These are phyloP conservation scores for Simplicillium aogashimaense DNA, from an alignment of 2,329 filamentous ascomycete genomes.

Conservation along the genomic window DNA sequence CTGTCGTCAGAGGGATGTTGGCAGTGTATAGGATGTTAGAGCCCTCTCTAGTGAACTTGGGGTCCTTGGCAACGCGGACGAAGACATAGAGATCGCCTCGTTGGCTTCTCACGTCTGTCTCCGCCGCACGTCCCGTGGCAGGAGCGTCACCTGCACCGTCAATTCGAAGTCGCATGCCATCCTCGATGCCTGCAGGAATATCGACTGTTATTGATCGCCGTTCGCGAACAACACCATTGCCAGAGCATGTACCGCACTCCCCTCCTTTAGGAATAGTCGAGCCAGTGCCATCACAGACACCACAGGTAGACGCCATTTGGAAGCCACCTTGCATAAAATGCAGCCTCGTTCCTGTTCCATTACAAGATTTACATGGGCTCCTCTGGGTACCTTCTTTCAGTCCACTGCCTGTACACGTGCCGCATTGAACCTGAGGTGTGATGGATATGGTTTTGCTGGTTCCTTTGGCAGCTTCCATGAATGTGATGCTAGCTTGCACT, in stretches of 20 bases:
- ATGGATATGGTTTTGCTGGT: constrained; percentile 80
- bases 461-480: constrained; percentile 93
- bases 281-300: constrained; percentile 70
- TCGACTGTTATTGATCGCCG: constrained; percentile 77
- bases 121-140: constrained; percentile 58
- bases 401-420: constrained; percentile 74
- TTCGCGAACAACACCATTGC: constrained; percentile 77
- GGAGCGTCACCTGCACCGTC: constrained; percentile 82
- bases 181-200: constrained; percentile 90
- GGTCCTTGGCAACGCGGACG: constrained; percentile 79
- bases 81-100: constrained; percentile 87
- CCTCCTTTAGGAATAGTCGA: constrained; percentile 65
- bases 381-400: constrained; percentile 72
- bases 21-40: constrained; percentile 91
- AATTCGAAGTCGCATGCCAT: constrained; percentile 86
- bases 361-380: constrained; percentile 67
- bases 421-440: constrained; percentile 70
- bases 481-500: constrained; percentile 84
- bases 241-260: constrained; percentile 71
- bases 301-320: constrained; percentile 89
- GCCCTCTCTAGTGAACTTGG: constrained; percentile 79
- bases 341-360: constrained; percentile 76
- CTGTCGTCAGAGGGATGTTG: constrained; percentile 83
- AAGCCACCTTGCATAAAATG: constrained; percentile 89
- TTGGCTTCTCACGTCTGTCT: constrained; percentile 52